Evolutionary conservation across 1,284 basidiomycete species (phyloP), one percentile per base, ranked within the genome.

Genomic region (Waitea zeae): DNA sequence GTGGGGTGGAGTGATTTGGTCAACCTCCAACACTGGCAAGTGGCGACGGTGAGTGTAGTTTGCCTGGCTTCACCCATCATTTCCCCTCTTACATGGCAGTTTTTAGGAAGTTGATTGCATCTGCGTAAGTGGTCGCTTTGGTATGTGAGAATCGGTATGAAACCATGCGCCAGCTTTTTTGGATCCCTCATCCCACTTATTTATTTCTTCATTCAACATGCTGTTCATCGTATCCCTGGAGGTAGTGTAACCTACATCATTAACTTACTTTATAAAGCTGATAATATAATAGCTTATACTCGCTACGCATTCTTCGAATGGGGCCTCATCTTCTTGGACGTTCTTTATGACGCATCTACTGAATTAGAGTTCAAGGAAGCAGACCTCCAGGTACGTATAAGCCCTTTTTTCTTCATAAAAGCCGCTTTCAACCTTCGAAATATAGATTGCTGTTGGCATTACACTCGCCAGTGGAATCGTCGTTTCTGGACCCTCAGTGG

Each of bases 221-320:
- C 86, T 43, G 73, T 84, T 3, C 59, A 84, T 41, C 60, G 64
- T 29, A 60, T 86, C 40, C 79, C 84, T 0, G 87, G 87, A 49
- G 80, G 83, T 83, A 41, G 39, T 60, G 36, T 20, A 4, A 7
- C n/a, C 5, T 33, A 20, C 17, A 17, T 30, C 28, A 31, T 41
- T 22, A 34, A 30, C 30, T 34, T n/a, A 30, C 34, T 15, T 20
- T 17, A 26, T 22, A 12, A 12, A 3, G 15, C 20, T 15, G 18
- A 22, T 32, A 26, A 11, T 32, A 13, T 15, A 38, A 12, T 45
- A 86, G 86, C 87, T 7, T 92, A 90, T 53, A 87, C 82, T 0
- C 59, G 59, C 34, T 93, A 90, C 47, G 71, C 78, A 34, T 76
- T 90, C 51, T 82, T 86, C 42, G 87, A 93, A 53, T 93, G 87